Evolutionary conservation across 768 basidiomycete species (phyloP).

Genomic region (Collybiopsis luxurians): DNA sequence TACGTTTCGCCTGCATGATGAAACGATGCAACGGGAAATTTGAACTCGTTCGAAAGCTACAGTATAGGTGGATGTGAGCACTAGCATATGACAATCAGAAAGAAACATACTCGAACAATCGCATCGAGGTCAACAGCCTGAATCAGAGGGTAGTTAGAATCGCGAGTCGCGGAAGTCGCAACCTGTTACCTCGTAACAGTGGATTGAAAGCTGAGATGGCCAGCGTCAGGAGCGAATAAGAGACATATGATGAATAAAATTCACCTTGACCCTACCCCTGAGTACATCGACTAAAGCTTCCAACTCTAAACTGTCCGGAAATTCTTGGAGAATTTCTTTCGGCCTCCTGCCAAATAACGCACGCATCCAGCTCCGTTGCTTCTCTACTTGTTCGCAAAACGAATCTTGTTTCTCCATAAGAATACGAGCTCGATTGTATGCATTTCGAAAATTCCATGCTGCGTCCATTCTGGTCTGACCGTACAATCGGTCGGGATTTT

Average conservation of each 20-base stretch:
- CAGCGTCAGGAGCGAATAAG: neutral
- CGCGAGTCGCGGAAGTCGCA: slow-evolving; percentile 34
- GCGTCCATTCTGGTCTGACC: slow-evolving; percentile 15
- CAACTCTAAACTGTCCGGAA: slow-evolving; percentile 69
- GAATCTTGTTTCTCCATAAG: slow-evolving; percentile 64
- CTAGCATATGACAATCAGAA: neutral
- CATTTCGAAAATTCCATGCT: slow-evolving; percentile 57
- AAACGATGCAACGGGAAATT: slow-evolving; percentile 72
- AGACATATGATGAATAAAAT: neutral
- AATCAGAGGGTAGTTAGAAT: slow-evolving; percentile 37
- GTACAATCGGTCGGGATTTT: slow-evolving; percentile 38
- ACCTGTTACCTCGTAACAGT: neutral
- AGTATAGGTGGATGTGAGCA: neutral
- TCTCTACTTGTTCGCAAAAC: slow-evolving; percentile 51
- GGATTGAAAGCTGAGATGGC: neutral
- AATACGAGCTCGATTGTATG: slow-evolving; percentile 59
- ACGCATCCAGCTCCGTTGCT: slow-evolving; percentile 25
- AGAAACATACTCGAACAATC: slow-evolving; percentile 51
- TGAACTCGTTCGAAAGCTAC: slow-evolving; percentile 60
- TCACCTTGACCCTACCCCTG: slow-evolving; percentile 69
- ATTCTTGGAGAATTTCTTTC: slow-evolving; percentile 36
- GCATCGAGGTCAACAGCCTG: slow-evolving; percentile 69
- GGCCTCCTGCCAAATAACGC: neutral
- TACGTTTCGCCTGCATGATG: slow-evolving; percentile 82
- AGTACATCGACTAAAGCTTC: slow-evolving; percentile 75